phyloP scores from a whole-genome alignment of 306 rosid species.

The Purshia tridentata region DNA sequence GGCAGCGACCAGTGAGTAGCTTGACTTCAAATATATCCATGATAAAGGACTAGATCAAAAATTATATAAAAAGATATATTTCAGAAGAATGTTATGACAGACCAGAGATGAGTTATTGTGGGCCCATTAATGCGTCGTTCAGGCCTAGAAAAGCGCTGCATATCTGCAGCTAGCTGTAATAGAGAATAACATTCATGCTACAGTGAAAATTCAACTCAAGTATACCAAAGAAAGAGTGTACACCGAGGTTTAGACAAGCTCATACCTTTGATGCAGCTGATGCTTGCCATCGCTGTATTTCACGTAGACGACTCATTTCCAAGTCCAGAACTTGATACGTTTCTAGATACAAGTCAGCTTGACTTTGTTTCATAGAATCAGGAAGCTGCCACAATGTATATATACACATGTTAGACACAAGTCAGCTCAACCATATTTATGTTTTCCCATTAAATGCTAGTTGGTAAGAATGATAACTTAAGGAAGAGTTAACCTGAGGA shows the following conservation, averaged over 20 bases:
- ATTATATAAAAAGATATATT: background rate
- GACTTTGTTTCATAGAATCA: conserved; percentile 99
- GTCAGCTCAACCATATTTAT: background rate
- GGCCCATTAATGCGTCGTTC: conserved; percentile 98
- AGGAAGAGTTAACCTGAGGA: conserved; percentile 75
- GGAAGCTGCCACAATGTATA: conserved; percentile 64
- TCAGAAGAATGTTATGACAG: conserved; percentile 30
- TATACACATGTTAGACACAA: background rate
- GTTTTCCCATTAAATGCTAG: background rate
- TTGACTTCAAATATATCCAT: conserved; percentile 4
- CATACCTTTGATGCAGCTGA: conserved; percentile 88
- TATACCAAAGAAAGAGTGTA: conserved; percentile 12
- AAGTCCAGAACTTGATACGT: conserved; percentile 97
- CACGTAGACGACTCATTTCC: conserved; percentile 98
- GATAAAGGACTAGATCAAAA: conserved; percentile 1
- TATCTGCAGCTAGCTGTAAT: conserved; percentile 90
- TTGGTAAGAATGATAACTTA: background rate
- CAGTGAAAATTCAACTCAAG: conserved; percentile 19
- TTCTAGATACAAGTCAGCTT: conserved; percentile 93
- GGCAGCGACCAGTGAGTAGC: conserved; percentile 8
- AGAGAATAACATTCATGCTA: conserved; percentile 22
- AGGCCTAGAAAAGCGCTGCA: conserved; percentile 99
- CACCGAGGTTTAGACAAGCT: conserved; percentile 6
- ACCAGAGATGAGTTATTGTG: conserved; percentile 93
- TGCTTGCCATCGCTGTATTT: conserved; percentile 97